A percentile compares a stretch with the other conserved stretches of the same genome.
phyloP scores from a whole-genome alignment of 768 basidiomycete species.

The Porphyrellus cyaneotinctus region DNA sequence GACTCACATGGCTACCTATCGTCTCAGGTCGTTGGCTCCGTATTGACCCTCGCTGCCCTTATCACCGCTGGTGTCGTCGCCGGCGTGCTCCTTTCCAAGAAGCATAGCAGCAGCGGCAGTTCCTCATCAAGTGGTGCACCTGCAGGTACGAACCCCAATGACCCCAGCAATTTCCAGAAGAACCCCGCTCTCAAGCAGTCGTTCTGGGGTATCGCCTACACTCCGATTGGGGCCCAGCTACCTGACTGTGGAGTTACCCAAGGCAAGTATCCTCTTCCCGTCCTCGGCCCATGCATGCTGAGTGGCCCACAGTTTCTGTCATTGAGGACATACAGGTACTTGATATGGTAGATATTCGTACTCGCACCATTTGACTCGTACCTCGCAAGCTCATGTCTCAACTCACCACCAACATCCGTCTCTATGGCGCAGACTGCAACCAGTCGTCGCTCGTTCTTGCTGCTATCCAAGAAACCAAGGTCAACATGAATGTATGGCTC shows the following conservation, averaged over 20 bases:
- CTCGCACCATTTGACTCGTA: slow-evolving; percentile 4
- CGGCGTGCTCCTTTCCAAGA: slow-evolving; percentile 62
- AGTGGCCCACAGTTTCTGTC: slow-evolving; percentile 40
- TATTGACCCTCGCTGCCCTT: slow-evolving; percentile 46
- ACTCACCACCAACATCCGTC: slow-evolving; percentile 72
- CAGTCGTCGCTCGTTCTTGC: slow-evolving; percentile 78
- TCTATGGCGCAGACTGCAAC: slow-evolving; percentile 89
- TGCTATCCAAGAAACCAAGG: slow-evolving; percentile 87
- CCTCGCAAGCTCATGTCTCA: slow-evolving; percentile 69
- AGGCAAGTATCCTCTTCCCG: slow-evolving; percentile 22
- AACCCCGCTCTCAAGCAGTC: slow-evolving; percentile 63
- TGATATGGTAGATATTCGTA: slow-evolving; percentile 1
- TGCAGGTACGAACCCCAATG: slow-evolving; percentile 44
- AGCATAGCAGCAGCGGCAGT: slow-evolving; percentile 36
- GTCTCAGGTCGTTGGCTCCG: slow-evolving; percentile 48
- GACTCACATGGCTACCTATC: neutral
- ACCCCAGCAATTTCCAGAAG: slow-evolving; percentile 76
- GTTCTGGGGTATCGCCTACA: slow-evolving; percentile 88
- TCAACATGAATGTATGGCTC: slow-evolving; percentile 76
- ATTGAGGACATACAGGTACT: slow-evolving; percentile 69
- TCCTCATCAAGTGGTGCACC: slow-evolving; percentile 17
- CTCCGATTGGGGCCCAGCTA: slow-evolving; percentile 67
- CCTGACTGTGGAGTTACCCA: slow-evolving; percentile 62
- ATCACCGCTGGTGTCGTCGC: slow-evolving; percentile 56
- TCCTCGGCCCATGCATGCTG: neutral